phyloP scores from a whole-genome alignment of 1,284 basidiomycete genomes.

The Malassezia sp. region DNA sequence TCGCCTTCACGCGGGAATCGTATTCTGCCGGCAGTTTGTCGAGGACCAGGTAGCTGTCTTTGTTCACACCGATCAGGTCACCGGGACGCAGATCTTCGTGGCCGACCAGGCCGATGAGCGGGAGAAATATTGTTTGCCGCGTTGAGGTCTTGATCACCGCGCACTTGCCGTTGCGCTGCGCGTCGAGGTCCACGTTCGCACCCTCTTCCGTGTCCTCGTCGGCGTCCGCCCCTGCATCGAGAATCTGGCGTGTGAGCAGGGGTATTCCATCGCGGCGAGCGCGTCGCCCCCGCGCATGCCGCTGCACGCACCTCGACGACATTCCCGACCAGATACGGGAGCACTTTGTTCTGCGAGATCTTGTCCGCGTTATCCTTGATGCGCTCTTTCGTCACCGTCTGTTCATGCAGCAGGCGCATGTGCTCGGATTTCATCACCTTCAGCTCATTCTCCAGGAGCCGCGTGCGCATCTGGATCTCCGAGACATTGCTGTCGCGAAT shows the following conservation, averaged over 20 bases:
- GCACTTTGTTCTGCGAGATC: slow-evolving; percentile 98
- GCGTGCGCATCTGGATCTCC: slow-evolving; percentile 42
- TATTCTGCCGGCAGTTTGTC: slow-evolving; percentile 72
- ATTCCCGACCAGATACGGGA: slow-evolving; percentile 95
- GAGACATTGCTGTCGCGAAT: slow-evolving; percentile 36
- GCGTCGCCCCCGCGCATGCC: too few relatives aligned
- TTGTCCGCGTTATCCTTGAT: slow-evolving; percentile 96
- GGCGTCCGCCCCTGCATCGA: slow-evolving; percentile 79
- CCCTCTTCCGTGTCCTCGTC: slow-evolving; percentile 70
- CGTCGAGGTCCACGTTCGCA: slow-evolving; percentile 82
- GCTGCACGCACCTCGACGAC: too few relatives aligned
- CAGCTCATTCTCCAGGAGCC: slow-evolving; percentile 45
- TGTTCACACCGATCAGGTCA: slow-evolving; percentile 97
- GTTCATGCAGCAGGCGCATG: slow-evolving; percentile 79
- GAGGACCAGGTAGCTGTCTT: slow-evolving; percentile 95
- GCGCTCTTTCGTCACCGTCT: slow-evolving; percentile 91
- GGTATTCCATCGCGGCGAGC: slow-evolving; percentile 47
- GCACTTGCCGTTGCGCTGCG: slow-evolving; percentile 88
- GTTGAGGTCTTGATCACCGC: slow-evolving; percentile 98
- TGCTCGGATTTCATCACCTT: slow-evolving; percentile 56
- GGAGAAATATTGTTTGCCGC: slow-evolving; percentile 87
- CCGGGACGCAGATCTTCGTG: slow-evolving; percentile 75
- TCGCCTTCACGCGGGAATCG: slow-evolving; percentile 69
- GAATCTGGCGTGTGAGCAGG: too few relatives aligned
- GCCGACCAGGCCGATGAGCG: slow-evolving; percentile 90